These are phyloP conservation scores for Kodamaea restingae DNA, from an alignment of 805 yeast genomes.

Conservation along the genomic window DNA sequence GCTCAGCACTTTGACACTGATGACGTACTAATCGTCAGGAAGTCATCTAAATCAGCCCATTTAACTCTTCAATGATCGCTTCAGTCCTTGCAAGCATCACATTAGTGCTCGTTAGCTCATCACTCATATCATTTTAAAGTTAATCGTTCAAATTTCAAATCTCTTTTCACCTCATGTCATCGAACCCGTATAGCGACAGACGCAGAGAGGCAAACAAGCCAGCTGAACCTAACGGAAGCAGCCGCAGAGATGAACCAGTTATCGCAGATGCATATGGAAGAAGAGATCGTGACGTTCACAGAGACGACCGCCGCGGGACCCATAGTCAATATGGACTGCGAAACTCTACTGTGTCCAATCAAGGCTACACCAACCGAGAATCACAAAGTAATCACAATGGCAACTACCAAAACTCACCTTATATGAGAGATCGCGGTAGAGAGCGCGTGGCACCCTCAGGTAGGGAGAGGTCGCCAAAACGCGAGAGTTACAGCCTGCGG, in stretches of 20 bases:
- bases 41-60: no score
- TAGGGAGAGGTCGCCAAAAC: constrained; percentile 6
- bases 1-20: no score
- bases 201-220: constrained; percentile 6
- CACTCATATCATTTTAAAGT: no score
- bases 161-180: neutral
- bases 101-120: no score
- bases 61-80: no score
- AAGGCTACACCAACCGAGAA: neutral
- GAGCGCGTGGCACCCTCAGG: constrained; percentile 6
- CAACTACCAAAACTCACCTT: neutral
- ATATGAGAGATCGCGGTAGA: constrained; percentile 9
- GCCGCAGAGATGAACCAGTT: neutral
- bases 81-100: no score
- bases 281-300: neutral
- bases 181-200: constrained; percentile 8
- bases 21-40: no score
- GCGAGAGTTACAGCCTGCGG: constrained; percentile 6
- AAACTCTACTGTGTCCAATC: no score
- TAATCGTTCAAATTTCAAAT: neutral
- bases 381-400: neutral
- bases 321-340: no score
- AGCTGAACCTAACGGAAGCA: neutral
- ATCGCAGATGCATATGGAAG: neutral
- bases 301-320: no score